Evolutionary conservation across 495 filamentous ascomycete species (phyloP).

Genomic region (Collariella sp.): DNA sequence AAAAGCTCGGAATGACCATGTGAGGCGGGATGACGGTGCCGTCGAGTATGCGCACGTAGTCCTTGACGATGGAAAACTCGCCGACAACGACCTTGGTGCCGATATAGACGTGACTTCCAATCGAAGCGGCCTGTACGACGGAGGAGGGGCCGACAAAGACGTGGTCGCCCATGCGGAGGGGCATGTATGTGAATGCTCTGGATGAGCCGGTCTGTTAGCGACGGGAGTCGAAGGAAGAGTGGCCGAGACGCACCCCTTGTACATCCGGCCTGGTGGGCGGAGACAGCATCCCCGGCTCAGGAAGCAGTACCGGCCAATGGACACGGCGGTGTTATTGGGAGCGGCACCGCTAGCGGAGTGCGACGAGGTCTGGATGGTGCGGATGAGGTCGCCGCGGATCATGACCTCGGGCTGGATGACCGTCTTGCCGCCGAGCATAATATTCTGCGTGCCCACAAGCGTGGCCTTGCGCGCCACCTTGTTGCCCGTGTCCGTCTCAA

Average conservation of each 20-base stretch:
- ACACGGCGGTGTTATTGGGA: conserved; percentile 58
- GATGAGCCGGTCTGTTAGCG: background rate
- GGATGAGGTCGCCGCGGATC: conserved; percentile 82
- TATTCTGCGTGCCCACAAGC: conserved; percentile 91
- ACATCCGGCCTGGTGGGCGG: conserved; percentile 66
- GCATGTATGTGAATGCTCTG: conserved; percentile 62
- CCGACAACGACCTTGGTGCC: conserved; percentile 65
- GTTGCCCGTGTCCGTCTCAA: conserved; percentile 98
- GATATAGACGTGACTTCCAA: conserved; percentile 78
- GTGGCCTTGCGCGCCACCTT: conserved; percentile 88
- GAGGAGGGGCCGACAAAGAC: conserved; percentile 71
- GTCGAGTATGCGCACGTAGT: conserved; percentile 76
- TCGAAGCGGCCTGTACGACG: conserved; percentile 66
- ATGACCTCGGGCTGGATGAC: conserved; percentile 87
- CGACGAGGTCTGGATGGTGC: conserved; percentile 38
- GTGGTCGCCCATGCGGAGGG: conserved; percentile 86
- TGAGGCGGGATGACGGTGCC: conserved; percentile 71
- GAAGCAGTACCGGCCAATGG: conserved; percentile 81
- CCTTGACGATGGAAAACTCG: conserved; percentile 82
- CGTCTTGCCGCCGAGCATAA: conserved; percentile 92
- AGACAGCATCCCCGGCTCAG: conserved; percentile 64
- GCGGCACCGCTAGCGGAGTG: conserved; percentile 25
- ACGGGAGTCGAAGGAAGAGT: too few species aligned
- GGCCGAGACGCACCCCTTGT: conserved; percentile 45
- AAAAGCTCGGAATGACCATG: conserved; percentile 87